phyloP scores from a whole-genome alignment of 2,329 filamentous ascomycete species.

The Dendrostoma leiphaemia region DNA sequence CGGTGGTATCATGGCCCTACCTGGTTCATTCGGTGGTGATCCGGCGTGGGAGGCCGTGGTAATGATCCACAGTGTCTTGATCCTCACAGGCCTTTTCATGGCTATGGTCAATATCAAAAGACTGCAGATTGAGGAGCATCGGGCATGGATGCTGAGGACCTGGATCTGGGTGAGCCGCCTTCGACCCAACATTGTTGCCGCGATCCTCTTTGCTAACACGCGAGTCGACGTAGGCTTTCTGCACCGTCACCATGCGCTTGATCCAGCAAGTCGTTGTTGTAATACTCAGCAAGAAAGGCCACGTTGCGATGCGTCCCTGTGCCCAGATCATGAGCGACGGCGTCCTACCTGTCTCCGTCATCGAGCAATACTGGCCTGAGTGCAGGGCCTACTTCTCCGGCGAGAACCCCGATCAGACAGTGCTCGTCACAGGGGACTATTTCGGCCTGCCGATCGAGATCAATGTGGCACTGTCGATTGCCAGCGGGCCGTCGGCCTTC shows the following conservation, averaged over 20 bases:
- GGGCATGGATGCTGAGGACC: slow-evolving; percentile 61
- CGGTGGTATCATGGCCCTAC: slow-evolving; percentile 52
- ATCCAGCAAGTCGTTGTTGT: slow-evolving; percentile 41
- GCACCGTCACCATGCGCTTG: slow-evolving; percentile 51
- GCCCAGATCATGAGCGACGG: slow-evolving; percentile 43
- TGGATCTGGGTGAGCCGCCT: slow-evolving; percentile 41
- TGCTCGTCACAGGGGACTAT: slow-evolving; percentile 34
- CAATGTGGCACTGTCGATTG: slow-evolving; percentile 42
- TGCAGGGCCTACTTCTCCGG: slow-evolving; percentile 39
- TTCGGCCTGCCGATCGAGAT: slow-evolving; percentile 27
- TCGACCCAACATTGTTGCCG: not conserved
- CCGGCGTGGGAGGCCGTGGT: slow-evolving; percentile 46
- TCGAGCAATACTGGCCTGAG: slow-evolving; percentile 38
- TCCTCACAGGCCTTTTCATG: slow-evolving; percentile 40
- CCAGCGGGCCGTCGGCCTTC: slow-evolving; percentile 54
- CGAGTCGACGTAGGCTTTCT: slow-evolving; percentile 34
- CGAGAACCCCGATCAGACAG: slow-evolving; percentile 24
- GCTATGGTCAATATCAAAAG: slow-evolving; percentile 57
- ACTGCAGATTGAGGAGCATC: slow-evolving; percentile 61
- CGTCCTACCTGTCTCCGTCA: slow-evolving; percentile 27
- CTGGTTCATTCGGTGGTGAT: slow-evolving; percentile 52
- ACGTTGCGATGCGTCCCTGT: slow-evolving; percentile 38
- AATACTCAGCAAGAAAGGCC: slow-evolving; percentile 33
- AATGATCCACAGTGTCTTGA: slow-evolving; percentile 42
- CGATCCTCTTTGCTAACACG: not conserved